Percentiles rank a stretch among this genome's conserved stretches.
Evolutionary conservation across 257 asterid species (phyloP).

Genomic region (Jacaranda copaia): DNA sequence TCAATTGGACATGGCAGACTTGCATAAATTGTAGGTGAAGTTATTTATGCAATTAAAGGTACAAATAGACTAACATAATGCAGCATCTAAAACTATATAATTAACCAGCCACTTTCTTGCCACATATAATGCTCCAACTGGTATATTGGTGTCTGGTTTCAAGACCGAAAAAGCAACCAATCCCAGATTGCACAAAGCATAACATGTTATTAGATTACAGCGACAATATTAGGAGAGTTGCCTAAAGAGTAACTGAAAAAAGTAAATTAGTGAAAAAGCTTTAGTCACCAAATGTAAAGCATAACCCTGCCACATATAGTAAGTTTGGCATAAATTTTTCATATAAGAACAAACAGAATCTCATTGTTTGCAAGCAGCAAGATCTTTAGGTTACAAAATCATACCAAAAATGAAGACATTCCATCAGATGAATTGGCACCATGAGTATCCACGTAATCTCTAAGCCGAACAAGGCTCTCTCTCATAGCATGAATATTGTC

Average conservation of each 20-base stretch:
- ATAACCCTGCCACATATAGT: neutral
- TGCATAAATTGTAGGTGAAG: neutral
- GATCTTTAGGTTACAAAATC: constrained; percentile 35
- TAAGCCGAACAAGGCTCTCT: constrained; percentile 87
- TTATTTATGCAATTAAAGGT: neutral
- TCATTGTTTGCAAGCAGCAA: constrained; percentile 14
- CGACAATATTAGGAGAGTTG: neutral
- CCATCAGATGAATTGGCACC: constrained; percentile 97
- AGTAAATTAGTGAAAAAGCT: constrained; percentile 4
- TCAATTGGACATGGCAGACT: neutral
- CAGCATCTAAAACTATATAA: neutral
- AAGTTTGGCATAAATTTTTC: neutral
- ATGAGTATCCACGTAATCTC: constrained; percentile 96
- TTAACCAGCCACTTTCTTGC: constrained; percentile 7
- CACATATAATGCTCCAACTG: neutral
- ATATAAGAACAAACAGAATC: neutral
- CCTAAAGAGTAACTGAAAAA: neutral
- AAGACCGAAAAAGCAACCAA: neutral
- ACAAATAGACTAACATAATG: neutral
- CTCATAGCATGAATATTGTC: constrained; percentile 98
- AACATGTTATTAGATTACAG: neutral
- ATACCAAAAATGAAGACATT: constrained; percentile 92
- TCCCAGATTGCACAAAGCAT: constrained; percentile 1
- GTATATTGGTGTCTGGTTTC: neutral
- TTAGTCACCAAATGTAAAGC: constrained; percentile 4